These are phyloP conservation scores for Quercus tomentella DNA, from an alignment of 331 rosid genomes.

Conservation along the genomic window DNA sequence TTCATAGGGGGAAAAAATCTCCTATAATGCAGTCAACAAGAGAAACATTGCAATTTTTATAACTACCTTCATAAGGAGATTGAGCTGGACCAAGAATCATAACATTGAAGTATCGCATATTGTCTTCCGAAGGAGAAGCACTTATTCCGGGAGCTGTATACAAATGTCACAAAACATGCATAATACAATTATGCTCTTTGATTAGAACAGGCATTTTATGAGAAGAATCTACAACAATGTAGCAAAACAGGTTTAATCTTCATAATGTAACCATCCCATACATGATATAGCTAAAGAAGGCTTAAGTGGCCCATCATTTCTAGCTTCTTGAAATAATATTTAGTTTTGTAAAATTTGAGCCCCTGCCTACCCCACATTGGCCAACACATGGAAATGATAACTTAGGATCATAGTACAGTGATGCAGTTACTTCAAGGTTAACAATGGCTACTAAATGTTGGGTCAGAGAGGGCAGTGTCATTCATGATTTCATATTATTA, in stretches of 20 bases:
- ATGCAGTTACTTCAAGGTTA: background rate
- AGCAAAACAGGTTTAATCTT: background rate
- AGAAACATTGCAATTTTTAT: background rate
- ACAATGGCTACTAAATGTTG: background rate
- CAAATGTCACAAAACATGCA: slow-evolving; percentile 16
- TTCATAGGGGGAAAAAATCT: too few relatives aligned
- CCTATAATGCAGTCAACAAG: too few relatives aligned
- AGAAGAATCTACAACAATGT: background rate
- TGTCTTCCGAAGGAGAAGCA: slow-evolving; percentile 97
- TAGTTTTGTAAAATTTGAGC: too few relatives aligned
- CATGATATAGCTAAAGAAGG: too few relatives aligned
- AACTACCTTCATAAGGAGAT: slow-evolving; percentile 91
- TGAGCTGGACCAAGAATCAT: slow-evolving; percentile 99
- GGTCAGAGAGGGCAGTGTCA: background rate
- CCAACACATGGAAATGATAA: too few relatives aligned
- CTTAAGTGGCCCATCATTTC: too few relatives aligned
- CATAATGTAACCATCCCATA: background rate
- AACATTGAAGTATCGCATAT: slow-evolving; percentile 95
- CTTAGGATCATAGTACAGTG: too few relatives aligned
- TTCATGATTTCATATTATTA: background rate
- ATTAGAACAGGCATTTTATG: background rate
- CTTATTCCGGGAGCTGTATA: slow-evolving; percentile 94
- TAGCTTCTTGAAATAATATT: too few relatives aligned
- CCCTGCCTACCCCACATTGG: too few relatives aligned
- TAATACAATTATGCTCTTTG: background rate